Evolutionary conservation across 2,329 filamentous ascomycete genomes (phyloP).

Genomic region (Cladophialophora exuberans): DNA sequence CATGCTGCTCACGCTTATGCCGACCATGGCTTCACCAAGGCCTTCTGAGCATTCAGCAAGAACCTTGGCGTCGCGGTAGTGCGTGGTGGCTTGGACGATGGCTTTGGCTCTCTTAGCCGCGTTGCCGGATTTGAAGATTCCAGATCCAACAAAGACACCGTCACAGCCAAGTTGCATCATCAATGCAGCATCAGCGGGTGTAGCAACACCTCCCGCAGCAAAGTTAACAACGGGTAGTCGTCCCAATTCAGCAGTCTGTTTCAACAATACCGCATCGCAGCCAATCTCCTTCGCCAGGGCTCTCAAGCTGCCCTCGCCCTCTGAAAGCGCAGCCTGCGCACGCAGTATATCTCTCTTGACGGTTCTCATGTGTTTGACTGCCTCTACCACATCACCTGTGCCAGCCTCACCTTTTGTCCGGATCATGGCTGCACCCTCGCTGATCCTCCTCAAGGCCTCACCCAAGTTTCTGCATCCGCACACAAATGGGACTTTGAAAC

Average conservation of each 20-base stretch:
- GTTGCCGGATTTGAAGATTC: slow-evolving; percentile 96
- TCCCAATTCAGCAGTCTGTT: slow-evolving; percentile 83
- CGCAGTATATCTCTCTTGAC: slow-evolving; percentile 80
- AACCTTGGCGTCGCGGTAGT: slow-evolving; percentile 83
- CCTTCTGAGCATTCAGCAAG: slow-evolving; percentile 85
- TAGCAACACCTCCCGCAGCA: slow-evolving; percentile 98
- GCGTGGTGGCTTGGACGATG: slow-evolving; percentile 91
- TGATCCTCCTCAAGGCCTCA: slow-evolving; percentile 87
- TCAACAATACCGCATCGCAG: slow-evolving; percentile 75
- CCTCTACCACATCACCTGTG: slow-evolving; percentile 95
- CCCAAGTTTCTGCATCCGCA: slow-evolving; percentile 94
- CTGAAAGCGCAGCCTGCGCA: slow-evolving; percentile 61
- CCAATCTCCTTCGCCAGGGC: slow-evolving; percentile 80
- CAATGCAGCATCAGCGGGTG: slow-evolving; percentile 91
- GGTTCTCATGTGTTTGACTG: slow-evolving; percentile 92
- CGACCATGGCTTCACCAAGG: slow-evolving; percentile 97
- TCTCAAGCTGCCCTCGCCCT: slow-evolving; percentile 71
- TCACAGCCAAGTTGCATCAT: slow-evolving; percentile 99
- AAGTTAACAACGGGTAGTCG: slow-evolving; percentile 96
- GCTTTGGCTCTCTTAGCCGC: slow-evolving; percentile 87
- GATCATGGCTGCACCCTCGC: slow-evolving; percentile 97
- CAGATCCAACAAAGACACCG: slow-evolving; percentile 93
- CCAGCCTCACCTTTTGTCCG: slow-evolving; percentile 98
- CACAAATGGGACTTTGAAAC: slow-evolving; percentile 85
- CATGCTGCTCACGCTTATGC: slow-evolving; percentile 84